Evolutionary conservation across 1,139 yeast species (phyloP).

Genomic region (Nakaseomyces nivariensis): DNA sequence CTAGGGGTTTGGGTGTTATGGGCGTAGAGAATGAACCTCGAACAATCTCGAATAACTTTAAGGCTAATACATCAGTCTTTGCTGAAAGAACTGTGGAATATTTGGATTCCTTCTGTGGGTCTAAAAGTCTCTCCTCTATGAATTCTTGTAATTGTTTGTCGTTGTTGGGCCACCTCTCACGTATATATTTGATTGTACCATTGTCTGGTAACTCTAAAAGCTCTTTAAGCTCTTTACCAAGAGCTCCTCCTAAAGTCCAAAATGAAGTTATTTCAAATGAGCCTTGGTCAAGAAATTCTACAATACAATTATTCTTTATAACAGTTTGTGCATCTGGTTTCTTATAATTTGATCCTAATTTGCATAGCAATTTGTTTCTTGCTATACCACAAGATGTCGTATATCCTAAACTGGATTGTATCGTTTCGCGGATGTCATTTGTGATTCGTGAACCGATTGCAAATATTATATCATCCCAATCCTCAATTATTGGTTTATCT

Average conservation of each 20-base stretch:
- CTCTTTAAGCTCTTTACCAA: conserved; percentile 52
- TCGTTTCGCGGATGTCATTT: conserved; percentile 41
- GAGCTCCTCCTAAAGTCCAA: conserved; percentile 87
- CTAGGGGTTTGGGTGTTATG: conserved; percentile 47
- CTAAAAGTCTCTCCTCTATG: conserved; percentile 22
- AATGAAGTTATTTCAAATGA: conserved; percentile 61
- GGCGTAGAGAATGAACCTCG: conserved; percentile 52
- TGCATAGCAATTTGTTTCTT: conserved; percentile 66
- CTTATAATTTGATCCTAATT: conserved; percentile 75
- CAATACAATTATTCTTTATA: conserved; percentile 41
- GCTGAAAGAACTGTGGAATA: conserved; percentile 28
- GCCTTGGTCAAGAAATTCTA: conserved; percentile 42
- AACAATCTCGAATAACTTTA: conserved; percentile 48
- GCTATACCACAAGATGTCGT: conserved; percentile 89
- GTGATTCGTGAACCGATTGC: conserved; percentile 57
- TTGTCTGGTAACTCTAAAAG: conserved; percentile 32
- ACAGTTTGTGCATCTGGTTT: conserved; percentile 87
- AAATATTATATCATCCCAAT: conserved; percentile 81
- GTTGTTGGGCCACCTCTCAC: conserved; percentile 35
- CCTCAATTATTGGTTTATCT: conserved; percentile 30
- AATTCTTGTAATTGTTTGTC: conserved; percentile 28
- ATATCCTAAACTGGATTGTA: conserved; percentile 53
- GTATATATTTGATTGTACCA: conserved; percentile 38
- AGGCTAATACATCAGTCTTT: conserved; percentile 32
- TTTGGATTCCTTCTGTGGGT: conserved; percentile 3